Percentiles rank a stretch among this genome's conserved stretches.
Conservation (phyloP, 2,329 filamentous ascomycete species). For the Colletotrichum spinosum region DNA sequence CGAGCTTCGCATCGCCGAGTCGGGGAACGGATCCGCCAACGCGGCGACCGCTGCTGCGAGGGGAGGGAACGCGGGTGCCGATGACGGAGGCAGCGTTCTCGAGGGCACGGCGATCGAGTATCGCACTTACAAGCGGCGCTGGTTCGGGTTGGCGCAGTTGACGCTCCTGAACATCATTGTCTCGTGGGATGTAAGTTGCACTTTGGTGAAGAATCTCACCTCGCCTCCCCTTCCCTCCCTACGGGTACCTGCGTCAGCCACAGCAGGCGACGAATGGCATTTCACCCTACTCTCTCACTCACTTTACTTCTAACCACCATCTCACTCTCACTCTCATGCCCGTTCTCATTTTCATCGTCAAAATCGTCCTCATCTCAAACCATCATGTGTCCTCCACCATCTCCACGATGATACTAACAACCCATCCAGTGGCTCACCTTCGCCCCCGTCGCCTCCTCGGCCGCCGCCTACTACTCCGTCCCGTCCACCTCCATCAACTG, state of each 20-base stretch:
- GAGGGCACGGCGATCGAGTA: conserved; percentile 48
- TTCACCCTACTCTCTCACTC: neutral
- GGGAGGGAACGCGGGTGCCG: conserved; percentile 38
- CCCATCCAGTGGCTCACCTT: conserved; percentile 85
- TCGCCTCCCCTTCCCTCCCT: conserved; percentile 8
- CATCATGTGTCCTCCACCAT: no score
- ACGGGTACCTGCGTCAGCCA: conserved; percentile 5
- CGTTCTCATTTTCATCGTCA: neutral
- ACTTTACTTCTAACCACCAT: neutral
- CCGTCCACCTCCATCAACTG: conserved; percentile 87
- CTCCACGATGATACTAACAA: neutral
- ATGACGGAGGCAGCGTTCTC: conserved; percentile 42
- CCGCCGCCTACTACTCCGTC: conserved; percentile 81
- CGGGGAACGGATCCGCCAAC: conserved; percentile 10
- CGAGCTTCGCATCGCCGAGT: conserved; percentile 27
- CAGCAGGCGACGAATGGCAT: conserved; percentile 16
- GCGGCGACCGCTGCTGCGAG: neutral
- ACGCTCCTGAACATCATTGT: conserved; percentile 92
- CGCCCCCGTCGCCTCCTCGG: conserved; percentile 81
- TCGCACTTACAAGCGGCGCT: conserved; percentile 81
- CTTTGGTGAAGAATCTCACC: conserved; percentile 3
- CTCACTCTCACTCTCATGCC: no score
- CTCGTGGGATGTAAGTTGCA: conserved; percentile 87
- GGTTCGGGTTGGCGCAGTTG: conserved; percentile 87
- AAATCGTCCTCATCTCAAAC: neutral